Evolutionary conservation across 176 grass and related monocot species (phyloP).

Genomic region (Oryza coarctata): DNA sequence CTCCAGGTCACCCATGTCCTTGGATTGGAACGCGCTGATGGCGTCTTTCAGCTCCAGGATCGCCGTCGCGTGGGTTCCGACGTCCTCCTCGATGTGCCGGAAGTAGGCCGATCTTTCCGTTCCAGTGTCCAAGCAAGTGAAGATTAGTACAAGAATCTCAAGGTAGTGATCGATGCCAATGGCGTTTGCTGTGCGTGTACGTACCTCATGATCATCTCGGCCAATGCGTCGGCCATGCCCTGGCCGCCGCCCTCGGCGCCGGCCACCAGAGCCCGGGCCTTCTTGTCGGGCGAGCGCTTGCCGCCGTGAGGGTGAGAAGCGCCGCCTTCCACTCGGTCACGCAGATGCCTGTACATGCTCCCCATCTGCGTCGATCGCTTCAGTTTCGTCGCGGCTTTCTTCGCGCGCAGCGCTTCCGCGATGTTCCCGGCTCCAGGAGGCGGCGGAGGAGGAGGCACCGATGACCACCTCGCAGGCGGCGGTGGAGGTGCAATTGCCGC

Average conservation of each 20-base stretch:
- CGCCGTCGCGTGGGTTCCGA: conserved; percentile 41
- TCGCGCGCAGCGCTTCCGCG: conserved; percentile 27
- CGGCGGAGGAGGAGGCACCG: conserved; percentile 26
- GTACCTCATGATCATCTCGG: conserved; percentile 69
- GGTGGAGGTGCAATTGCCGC: background rate
- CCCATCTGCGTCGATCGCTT: conserved; percentile 71
- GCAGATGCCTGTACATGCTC: conserved; percentile 59
- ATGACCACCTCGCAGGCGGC: background rate
- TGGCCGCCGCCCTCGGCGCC: conserved; percentile 25
- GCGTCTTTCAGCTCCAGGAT: conserved; percentile 54
- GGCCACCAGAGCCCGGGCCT: background rate
- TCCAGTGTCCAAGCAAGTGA: background rate
- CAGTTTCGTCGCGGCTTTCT: conserved; percentile 43
- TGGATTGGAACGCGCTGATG: conserved; percentile 46
- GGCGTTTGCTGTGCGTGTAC: background rate
- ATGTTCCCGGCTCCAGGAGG: conserved; percentile 30
- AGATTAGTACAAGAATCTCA: background rate
- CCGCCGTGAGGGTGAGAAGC: conserved; percentile 17
- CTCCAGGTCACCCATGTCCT: conserved; percentile 52
- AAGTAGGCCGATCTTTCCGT: conserved; percentile 62
- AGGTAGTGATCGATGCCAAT: background rate
- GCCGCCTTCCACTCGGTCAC: conserved; percentile 55
- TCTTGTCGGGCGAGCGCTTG: conserved; percentile 37
- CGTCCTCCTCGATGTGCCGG: conserved; percentile 67
- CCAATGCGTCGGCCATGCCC: conserved; percentile 69